Conservation (phyloP, 2,329 filamentous ascomycete species). For the Pseudonectria buxi region DNA sequence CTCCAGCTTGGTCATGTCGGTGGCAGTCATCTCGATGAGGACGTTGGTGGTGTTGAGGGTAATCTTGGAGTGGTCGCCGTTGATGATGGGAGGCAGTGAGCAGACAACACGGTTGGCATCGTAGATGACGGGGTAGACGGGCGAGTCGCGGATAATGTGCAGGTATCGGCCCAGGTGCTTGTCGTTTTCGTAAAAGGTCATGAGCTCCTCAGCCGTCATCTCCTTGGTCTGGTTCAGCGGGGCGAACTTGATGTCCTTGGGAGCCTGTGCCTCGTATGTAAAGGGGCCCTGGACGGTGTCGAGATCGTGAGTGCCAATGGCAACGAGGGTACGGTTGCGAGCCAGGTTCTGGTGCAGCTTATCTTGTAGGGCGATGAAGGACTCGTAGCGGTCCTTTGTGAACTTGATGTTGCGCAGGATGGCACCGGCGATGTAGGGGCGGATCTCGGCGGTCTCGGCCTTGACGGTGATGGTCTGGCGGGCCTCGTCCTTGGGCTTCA, state of each 20-base stretch:
- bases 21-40: conserved; percentile 95
- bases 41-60: conserved; percentile 84
- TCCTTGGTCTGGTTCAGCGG: conserved; percentile 87
- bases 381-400: conserved; percentile 85
- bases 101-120: conserved; percentile 82
- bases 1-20: conserved; percentile 91
- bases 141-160: conserved; percentile 88
- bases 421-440: conserved; percentile 82
- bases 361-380: conserved; percentile 96
- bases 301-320: conserved; percentile 94
- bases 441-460: conserved; percentile 67
- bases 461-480: conserved; percentile 75
- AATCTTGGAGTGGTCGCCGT: conserved; percentile 95
- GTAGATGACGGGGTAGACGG: conserved; percentile 92
- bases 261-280: conserved; percentile 86
- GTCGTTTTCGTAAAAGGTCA: conserved; percentile 93
- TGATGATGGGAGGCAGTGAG: conserved; percentile 96
- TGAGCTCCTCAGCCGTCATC: conserved; percentile 82
- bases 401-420: conserved; percentile 89
- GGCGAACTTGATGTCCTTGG: conserved; percentile 85
- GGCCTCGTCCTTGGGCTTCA: conserved; percentile 64
- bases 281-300: conserved; percentile 92
- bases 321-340: conserved; percentile 85
- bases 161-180: conserved; percentile 85
- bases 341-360: conserved; percentile 97